A percentile compares a stretch with the other conserved stretches of the same genome.
phyloP scores from a whole-genome alignment of 2,329 filamentous ascomycete species.

The Ampelomyces quisqualis region DNA sequence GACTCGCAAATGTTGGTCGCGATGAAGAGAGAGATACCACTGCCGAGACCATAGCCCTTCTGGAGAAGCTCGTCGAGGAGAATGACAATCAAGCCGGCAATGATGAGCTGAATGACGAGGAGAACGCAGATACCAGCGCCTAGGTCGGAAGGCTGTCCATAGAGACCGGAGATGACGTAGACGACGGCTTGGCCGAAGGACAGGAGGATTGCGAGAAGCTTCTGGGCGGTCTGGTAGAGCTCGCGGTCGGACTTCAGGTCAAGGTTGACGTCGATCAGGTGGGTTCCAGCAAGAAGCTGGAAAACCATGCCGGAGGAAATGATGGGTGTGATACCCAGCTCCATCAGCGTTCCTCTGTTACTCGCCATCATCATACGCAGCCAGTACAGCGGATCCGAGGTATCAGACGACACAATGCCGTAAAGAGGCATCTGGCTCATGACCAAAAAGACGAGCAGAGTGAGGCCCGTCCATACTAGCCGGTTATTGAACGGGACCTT shows the following conservation, averaged over 20 bases:
- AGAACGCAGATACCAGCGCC: slow-evolving; percentile 98
- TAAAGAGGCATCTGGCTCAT: slow-evolving; percentile 98
- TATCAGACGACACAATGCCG: slow-evolving; percentile 95
- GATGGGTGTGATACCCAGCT: slow-evolving; percentile 93
- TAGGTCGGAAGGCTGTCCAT: slow-evolving; percentile 93
- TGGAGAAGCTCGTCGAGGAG: slow-evolving; percentile 98
- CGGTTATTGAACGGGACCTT: slow-evolving; percentile 97
- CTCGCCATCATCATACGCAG: slow-evolving; percentile 99
- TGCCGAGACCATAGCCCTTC: slow-evolving; percentile 98
- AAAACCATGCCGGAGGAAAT: slow-evolving; percentile 99
- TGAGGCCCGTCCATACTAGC: slow-evolving; percentile 60
- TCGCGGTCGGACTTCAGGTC: slow-evolving; percentile 99
- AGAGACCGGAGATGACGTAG: slow-evolving; percentile 91
- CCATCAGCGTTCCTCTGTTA: slow-evolving; percentile 96
- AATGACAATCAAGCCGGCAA: slow-evolving; percentile 97
- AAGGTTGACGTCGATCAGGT: slow-evolving; percentile 99
- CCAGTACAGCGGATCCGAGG: slow-evolving; percentile 98
- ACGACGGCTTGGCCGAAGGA: slow-evolving; percentile 97
- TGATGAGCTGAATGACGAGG: slow-evolving; percentile 94
- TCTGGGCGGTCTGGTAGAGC: slow-evolving; percentile 99
- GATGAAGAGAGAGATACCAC: slow-evolving; percentile 98
- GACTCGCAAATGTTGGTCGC: slow-evolving; percentile 99
- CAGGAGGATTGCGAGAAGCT: slow-evolving; percentile 86
- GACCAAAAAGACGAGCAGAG: slow-evolving; percentile 97
- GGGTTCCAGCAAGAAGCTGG: slow-evolving; percentile 98